Base-by-base conservation (phyloP, 2,329 filamentous ascomycete species). In the Coniochaeta sp. region DNA sequence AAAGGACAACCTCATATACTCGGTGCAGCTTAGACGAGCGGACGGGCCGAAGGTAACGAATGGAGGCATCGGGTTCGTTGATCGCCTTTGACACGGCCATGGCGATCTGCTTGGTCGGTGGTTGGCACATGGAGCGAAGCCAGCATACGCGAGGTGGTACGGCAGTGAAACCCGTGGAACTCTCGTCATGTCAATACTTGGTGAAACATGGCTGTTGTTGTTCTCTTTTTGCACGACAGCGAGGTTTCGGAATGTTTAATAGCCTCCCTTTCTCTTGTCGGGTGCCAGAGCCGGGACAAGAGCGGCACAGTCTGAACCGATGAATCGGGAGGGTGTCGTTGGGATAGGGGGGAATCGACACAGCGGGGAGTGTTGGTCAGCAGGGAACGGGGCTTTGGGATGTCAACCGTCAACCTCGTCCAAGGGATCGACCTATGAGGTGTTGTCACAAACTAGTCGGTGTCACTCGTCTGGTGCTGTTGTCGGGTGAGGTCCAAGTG, bases 1-100 rank as follows among this genome's bases (percentile, higher is more conserved):
- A 70, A 40, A 73, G 61, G 30, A 62, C 65, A 50, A 77, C 65
- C 55, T 67, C 65, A 61, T 74, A 78, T 49, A 69, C 62, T 51
- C 70, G 67, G 52, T 74, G 69, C 8, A 69, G 66, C 10, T 68
- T 63, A 49, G 63, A 59, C 3, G 70, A 69, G 24, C 66, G 66
- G 24, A 72, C 57, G 14, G 61, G 57, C 27, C 63, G 61, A 47
- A 73, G 56, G 26, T 62, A 61, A 26, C 65, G 58, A 51, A 75
- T 58, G 22, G 58, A 61, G 31, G 62, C 56, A 49, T 63, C 57
- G 22, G 52, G 62, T 55, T 60, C 57, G 55, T 54, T 58, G 3
- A 48, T 48, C 27, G 54, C 50, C 50, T 56, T 63, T 54, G 76
- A 63, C 49, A 70, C 63, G 20, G 63, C 59, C 61, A 51, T 53